phyloP scores from a whole-genome alignment of 2,329 filamentous ascomycete species.

The Taxawa tesnikishii region DNA sequence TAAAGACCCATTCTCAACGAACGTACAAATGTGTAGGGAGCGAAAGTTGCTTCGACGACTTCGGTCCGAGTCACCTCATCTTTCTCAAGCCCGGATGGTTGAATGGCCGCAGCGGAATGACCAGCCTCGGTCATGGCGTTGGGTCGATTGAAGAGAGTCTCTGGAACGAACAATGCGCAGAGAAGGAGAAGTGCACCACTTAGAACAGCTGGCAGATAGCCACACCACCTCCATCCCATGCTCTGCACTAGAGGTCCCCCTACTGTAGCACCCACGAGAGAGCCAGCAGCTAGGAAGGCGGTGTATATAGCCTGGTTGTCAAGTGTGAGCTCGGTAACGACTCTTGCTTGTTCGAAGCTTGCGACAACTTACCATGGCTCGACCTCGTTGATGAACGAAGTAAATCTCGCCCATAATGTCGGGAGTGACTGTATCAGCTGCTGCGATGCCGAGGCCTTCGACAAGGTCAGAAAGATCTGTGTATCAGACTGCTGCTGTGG shows the following conservation, averaged over 20 bases:
- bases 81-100: conserved; percentile 11
- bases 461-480: no score
- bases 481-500: no score
- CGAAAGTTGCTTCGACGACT: conserved; percentile 7
- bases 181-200: conserved; percentile 19
- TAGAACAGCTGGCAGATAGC: conserved; percentile 28
- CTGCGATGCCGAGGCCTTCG: conserved; percentile 21
- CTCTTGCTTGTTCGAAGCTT: no score
- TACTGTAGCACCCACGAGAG: conserved; percentile 24
- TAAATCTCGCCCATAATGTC: conserved; percentile 29
- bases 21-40: conserved; percentile 19
- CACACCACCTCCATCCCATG: conserved; percentile 24
- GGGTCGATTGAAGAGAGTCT: conserved; percentile 26
- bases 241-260: conserved; percentile 28
- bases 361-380: no score
- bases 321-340: no score
- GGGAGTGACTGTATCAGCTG: conserved; percentile 27
- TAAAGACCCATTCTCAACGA: conserved; percentile 25
- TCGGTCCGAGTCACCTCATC: conserved; percentile 12
- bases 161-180: conserved; percentile 25
- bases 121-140: conserved; percentile 9
- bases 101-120: conserved; percentile 5
- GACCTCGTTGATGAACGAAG: conserved; percentile 30
- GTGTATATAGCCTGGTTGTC: conserved; percentile 33
- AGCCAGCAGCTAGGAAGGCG: conserved; percentile 24